Evolutionary conservation across 768 basidiomycete genomes (phyloP), one percentile per base, ranked within the genome.

Genomic region (Termitomyces sp.): DNA sequence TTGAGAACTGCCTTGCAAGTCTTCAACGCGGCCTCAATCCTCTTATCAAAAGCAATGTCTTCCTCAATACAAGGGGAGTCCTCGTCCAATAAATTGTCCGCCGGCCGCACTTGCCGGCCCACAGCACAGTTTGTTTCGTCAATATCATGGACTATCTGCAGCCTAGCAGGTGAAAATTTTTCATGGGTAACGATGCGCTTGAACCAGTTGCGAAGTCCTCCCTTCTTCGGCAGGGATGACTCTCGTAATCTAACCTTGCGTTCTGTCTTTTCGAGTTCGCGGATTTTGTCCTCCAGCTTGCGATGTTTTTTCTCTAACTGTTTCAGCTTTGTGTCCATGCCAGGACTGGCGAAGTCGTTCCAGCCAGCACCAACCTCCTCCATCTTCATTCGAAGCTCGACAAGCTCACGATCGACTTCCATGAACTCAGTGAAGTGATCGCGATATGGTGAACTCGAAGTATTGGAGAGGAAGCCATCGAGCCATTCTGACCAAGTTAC

Each of bases 201-300:
- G 63, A 84, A 69, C 87, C 87, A 88, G 5, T 79, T 75, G 61
- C 81, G 85, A 45, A 88, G 65, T 60, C 75, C 81, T 46, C 78
- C 75, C 5, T 79, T 70, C 14, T 78, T 75, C 15, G 71, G 70
- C 33, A 64, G 38, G 14, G 63, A 56, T 33, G 53, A 5, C 26
- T 67, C 66, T 53, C 67, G 70, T 46, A 71, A 64, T 40, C 63
- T 63, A 14, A 53, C 42, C 45, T 67, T 65, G 23, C 53, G 60
- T 21, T 67, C 67, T 23, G 49, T 37, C 37, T 53, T 31, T 42
- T 69, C 67, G 11, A 69, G 50, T 33, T 70, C 71, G 38, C 60
- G 62, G 28, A 73, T 62, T 52, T 70, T 71, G 12, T 72, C 72
- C 58, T 72, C 70, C 17, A 72, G 55, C 38, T 75, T 70, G 48